These are phyloP conservation scores for Bondarzewia mesenterica DNA, from an alignment of 1,284 basidiomycete genomes.

Conservation along the genomic window DNA sequence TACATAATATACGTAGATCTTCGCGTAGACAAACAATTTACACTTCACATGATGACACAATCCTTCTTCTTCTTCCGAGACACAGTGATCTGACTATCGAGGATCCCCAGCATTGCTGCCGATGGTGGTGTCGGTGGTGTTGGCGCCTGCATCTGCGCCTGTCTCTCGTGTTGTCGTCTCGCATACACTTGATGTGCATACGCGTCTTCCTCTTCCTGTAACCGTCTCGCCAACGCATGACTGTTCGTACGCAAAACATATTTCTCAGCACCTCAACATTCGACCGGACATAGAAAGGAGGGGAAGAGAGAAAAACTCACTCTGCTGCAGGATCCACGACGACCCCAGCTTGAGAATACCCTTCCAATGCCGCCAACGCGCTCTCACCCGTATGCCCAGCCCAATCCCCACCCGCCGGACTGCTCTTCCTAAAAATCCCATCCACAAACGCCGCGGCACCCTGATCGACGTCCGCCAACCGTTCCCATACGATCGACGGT, in stretches of 20 bases:
- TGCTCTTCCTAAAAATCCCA: conserved; percentile 51
- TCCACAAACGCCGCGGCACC: conserved; percentile 70
- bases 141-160: conserved; percentile 15
- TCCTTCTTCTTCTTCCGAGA: conserved; percentile 46
- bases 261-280: conserved; percentile 1
- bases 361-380: not conserved
- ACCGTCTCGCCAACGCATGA: conserved; percentile 53
- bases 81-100: too few relatives aligned
- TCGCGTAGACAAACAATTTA: too few relatives aligned
- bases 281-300: not conserved
- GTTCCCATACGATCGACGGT: conserved; percentile 80
- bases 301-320: conserved; percentile 26
- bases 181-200: conserved; percentile 33
- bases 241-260: conserved; percentile 24
- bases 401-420: conserved; percentile 71
- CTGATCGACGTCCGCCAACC: conserved; percentile 81
- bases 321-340: conserved; percentile 36
- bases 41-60: conserved; percentile 64
- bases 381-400: conserved; percentile 39
- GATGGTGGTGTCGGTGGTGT: too few relatives aligned
- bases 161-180: conserved; percentile 27
- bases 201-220: conserved; percentile 71
- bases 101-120: too few relatives aligned
- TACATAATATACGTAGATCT: too few relatives aligned
- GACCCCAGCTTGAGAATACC: not conserved